These are phyloP conservation scores for Russula dissimulans DNA, from an alignment of 768 basidiomycete species.

Conservation along the genomic window DNA sequence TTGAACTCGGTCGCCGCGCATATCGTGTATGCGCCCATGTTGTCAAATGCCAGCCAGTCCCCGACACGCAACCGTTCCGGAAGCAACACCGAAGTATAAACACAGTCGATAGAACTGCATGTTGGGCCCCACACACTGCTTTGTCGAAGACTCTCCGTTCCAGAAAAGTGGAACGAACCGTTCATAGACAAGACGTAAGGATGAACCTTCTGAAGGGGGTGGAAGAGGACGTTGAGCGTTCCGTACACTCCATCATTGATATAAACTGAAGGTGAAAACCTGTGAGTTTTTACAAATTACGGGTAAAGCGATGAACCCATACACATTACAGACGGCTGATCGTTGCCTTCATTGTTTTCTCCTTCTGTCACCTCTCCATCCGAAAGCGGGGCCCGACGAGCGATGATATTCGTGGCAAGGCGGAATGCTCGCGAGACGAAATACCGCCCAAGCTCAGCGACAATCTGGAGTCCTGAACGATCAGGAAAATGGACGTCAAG, in stretches of 20 bases:
- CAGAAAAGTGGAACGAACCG: conserved; percentile 51
- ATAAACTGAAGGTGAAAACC: conserved; percentile 57
- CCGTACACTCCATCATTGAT: conserved; percentile 94
- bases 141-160: conserved; percentile 34
- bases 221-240: conserved; percentile 92
- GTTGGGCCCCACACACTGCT: conserved; percentile 97
- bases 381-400: conserved; percentile 56
- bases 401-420: conserved; percentile 89
- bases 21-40: conserved; percentile 99
- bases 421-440: conserved; percentile 90
- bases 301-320: conserved; percentile 31
- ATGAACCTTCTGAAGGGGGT: conserved; percentile 78
- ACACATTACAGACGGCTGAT: conserved; percentile 59
- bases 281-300: neutral
- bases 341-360: conserved; percentile 23
- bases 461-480: conserved; percentile 59
- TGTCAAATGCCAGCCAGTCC: conserved; percentile 96
- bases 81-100: conserved; percentile 52
- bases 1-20: conserved; percentile 97
- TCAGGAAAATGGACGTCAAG: conserved; percentile 77
- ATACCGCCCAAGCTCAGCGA: conserved; percentile 94
- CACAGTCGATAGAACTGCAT: conserved; percentile 95
- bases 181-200: conserved; percentile 71
- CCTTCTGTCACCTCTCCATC: conserved; percentile 25
- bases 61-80: conserved; percentile 74